Evolutionary conservation across 2,329 filamentous ascomycete species (phyloP).

Genomic region (Scorias spongiosa): DNA sequence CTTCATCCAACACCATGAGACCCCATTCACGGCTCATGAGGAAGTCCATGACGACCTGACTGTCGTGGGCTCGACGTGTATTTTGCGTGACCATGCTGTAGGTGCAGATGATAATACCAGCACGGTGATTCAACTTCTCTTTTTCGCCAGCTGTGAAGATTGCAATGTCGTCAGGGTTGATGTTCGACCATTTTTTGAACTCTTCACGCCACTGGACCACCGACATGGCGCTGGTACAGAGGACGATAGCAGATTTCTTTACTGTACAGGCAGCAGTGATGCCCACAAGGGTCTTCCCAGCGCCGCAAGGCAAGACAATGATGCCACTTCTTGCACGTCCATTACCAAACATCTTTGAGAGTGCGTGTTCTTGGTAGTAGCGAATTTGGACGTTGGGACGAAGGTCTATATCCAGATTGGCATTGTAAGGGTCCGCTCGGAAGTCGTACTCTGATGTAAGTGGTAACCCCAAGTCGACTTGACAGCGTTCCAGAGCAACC

Average conservation of each 20-base stretch:
- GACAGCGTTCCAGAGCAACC: conserved; percentile 72
- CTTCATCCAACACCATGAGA: conserved; percentile 90
- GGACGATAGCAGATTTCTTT: conserved; percentile 87
- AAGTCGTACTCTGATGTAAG: conserved; percentile 97
- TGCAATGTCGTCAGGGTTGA: conserved; percentile 81
- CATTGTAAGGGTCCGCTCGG: conserved; percentile 73
- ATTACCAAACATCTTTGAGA: conserved; percentile 99
- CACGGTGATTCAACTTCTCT: conserved; percentile 67
- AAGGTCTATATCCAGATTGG: conserved; percentile 85
- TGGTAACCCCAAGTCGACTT: conserved; percentile 65
- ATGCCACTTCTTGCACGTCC: conserved; percentile 93
- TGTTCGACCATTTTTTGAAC: conserved; percentile 98
- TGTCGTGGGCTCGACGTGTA: conserved; percentile 74
- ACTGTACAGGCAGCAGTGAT: conserved; percentile 96
- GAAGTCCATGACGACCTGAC: conserved; percentile 96
- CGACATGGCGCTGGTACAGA: conserved; percentile 96
- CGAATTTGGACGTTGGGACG: conserved; percentile 81
- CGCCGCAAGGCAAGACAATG: conserved; percentile 90
- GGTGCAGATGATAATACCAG: conserved; percentile 91
- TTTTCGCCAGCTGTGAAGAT: conserved; percentile 94
- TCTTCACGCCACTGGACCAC: conserved; percentile 94
- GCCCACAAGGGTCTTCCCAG: conserved; percentile 94
- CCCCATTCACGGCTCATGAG: conserved; percentile 85
- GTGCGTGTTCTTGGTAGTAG: conserved; percentile 88
- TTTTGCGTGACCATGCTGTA: conserved; percentile 98